Conservation (phyloP, 2,329 filamentous ascomycete genomes). For the Aureobasidium mangrovei region DNA sequence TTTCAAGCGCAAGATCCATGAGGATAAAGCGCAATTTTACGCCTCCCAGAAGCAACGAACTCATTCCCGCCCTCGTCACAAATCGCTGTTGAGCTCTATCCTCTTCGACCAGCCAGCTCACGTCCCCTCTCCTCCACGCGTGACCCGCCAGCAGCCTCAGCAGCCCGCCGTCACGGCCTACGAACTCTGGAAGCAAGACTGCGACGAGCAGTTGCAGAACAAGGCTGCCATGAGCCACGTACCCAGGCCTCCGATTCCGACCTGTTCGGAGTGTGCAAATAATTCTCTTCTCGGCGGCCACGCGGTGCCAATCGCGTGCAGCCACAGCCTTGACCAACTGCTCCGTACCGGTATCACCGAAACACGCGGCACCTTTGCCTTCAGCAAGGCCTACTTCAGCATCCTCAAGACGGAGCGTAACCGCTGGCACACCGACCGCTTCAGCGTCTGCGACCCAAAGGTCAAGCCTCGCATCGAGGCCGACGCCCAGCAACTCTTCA, state of each 20-base stretch:
- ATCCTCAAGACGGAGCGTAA: conserved; percentile 9
- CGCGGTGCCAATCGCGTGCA: background rate
- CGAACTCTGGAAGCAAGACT: conserved; percentile 7
- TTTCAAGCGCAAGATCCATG: conserved; percentile 3
- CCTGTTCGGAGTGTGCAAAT: background rate
- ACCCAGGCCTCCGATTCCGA: background rate
- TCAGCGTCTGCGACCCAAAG: background rate
- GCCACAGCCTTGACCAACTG: conserved; percentile 6
- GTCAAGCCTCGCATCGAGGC: background rate
- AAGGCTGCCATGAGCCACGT: conserved; percentile 5
- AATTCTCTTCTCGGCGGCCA: background rate
- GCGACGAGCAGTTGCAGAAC: background rate
- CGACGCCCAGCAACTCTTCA: conserved; percentile 7
- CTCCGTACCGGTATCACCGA: background rate
- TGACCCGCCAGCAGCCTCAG: background rate
- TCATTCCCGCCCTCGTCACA: background rate
- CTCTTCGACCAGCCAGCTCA: background rate
- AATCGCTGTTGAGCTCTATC: background rate
- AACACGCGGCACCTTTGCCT: background rate
- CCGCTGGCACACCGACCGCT: conserved; percentile 13
- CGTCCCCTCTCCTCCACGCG: background rate
- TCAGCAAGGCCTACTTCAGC: background rate
- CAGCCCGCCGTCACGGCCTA: background rate
- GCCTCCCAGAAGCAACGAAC: conserved; percentile 2
- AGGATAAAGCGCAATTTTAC: conserved; percentile 5